Conservation (phyloP, 441 rosid genomes). For the Croton setiger region DNA sequence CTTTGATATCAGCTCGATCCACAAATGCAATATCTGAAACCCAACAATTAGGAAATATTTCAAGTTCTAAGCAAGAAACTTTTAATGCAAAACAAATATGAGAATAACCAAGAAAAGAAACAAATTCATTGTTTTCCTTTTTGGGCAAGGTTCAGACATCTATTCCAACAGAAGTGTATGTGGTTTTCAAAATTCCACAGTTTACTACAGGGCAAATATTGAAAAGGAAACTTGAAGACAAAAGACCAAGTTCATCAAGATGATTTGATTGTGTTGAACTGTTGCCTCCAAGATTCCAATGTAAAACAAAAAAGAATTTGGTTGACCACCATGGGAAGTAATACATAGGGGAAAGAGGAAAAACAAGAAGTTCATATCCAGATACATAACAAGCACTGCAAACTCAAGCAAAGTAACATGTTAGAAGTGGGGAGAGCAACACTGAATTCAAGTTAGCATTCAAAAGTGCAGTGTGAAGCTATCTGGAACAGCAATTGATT, state of each 20-base stretch:
- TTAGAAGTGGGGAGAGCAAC: not conserved
- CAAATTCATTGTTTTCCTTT: not conserved
- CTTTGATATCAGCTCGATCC: conserved; percentile 96
- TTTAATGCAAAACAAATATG: not conserved
- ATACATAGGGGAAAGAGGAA: not conserved
- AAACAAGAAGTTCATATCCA: not conserved
- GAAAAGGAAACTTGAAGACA: not conserved
- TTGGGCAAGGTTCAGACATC: not conserved
- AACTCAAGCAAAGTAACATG: no score
- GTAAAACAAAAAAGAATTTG: not conserved
- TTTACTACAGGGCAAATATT: not conserved
- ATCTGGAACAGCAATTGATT: conserved; percentile 15
- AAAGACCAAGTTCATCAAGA: not conserved
- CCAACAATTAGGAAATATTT: conserved; percentile 16
- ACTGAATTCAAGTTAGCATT: conserved; percentile 11
- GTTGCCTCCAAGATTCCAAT: not conserved
- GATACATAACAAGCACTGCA: not conserved
- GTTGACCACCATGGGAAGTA: not conserved
- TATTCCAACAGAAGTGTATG: not conserved
- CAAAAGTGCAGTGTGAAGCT: not conserved
- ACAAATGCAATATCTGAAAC: conserved; percentile 90
- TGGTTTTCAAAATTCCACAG: not conserved
- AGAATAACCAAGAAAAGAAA: not conserved
- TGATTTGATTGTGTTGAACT: not conserved
- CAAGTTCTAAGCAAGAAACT: not conserved